phyloP scores from a whole-genome alignment of 140 eudicot genomes.

The Eryngium alpinum region DNA sequence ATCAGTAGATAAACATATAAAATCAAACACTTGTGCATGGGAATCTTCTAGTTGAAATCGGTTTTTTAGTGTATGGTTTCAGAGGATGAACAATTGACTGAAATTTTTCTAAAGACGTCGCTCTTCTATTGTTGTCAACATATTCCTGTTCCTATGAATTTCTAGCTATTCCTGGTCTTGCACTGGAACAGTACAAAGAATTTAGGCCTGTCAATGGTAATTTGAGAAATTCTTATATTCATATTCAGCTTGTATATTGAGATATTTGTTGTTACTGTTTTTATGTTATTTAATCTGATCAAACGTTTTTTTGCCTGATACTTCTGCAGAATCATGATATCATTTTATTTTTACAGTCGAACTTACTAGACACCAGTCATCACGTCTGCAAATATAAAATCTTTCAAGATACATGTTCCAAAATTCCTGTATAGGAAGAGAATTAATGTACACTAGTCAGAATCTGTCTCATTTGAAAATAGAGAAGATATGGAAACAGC shows the following conservation, averaged over 20 bases:
- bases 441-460: conserved; percentile 6
- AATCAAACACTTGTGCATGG: not conserved
- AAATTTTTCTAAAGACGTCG: too few relatives aligned
- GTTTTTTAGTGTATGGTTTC: too few relatives aligned
- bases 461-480: conserved; percentile 2
- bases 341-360: not conserved
- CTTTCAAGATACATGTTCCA: not conserved
- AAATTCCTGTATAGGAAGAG: not conserved
- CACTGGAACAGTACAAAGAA: too few relatives aligned
- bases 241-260: not conserved
- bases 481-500: conserved; percentile 4
- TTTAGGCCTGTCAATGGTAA: too few relatives aligned
- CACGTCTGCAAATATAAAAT: not conserved
- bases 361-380: not conserved
- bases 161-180: too few relatives aligned
- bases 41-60: not conserved
- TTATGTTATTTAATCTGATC: conserved; percentile 1
- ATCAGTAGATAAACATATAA: not conserved
- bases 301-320: not conserved
- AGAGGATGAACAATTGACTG: too few relatives aligned
- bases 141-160: too few relatives aligned
- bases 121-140: too few relatives aligned
- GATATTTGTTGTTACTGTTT: not conserved
- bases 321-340: conserved; percentile 16
- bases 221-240: too few relatives aligned